Conservation (phyloP, 176 grass and related monocot genomes). For the Lolium rigidum region DNA sequence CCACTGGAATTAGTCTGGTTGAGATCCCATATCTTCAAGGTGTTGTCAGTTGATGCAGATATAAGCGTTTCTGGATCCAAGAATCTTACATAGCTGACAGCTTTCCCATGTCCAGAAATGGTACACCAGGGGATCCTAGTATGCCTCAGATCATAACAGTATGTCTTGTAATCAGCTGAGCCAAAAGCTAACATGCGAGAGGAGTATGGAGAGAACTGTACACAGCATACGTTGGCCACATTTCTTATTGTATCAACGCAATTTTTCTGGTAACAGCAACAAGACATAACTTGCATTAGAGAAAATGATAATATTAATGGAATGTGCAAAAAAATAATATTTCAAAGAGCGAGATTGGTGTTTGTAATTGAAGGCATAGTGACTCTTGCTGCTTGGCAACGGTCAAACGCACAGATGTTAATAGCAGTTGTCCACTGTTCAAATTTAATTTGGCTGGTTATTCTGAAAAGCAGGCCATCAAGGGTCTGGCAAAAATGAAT, state of each 20-base stretch:
- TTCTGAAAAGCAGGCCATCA: constrained; percentile 9
- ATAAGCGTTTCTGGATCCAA: constrained; percentile 83
- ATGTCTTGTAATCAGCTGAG: constrained; percentile 91
- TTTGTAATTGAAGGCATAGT: neutral
- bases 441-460: neutral
- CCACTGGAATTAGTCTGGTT: constrained; percentile 66
- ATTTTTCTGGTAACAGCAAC: constrained; percentile 64
- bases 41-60: constrained; percentile 94
- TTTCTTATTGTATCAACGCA: constrained; percentile 82
- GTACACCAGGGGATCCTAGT: constrained; percentile 98
- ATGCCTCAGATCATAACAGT: constrained; percentile 96
- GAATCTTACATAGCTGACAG: constrained; percentile 95
- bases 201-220: constrained; percentile 91
- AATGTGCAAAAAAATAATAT: constrained; percentile 9
- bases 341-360: neutral
- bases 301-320: neutral
- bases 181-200: constrained; percentile 88
- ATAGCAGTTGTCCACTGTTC: neutral
- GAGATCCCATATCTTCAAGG: constrained; percentile 98
- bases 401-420: neutral
- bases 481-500: neutral
- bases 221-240: constrained; percentile 88
- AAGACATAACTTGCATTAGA: constrained; percentile 37
- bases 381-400: neutral
- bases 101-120: constrained; percentile 89